Base-by-base conservation (phyloP, 2,329 filamentous ascomycete species). In the Ophioceras dolichostomum region DNA sequence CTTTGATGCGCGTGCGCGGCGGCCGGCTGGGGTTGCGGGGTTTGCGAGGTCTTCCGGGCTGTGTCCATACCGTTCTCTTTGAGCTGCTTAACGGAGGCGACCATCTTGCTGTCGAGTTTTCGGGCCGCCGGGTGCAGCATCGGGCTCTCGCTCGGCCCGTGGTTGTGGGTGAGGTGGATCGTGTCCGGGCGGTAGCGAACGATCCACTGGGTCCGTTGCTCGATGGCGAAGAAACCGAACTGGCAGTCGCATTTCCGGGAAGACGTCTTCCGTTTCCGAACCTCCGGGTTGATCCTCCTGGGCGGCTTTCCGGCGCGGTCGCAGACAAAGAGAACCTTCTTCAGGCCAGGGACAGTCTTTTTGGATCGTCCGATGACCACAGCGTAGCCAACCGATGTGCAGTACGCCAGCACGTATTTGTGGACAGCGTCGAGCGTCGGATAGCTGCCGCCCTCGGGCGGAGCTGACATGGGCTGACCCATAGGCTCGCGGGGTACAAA, bases 201-300 rank as follows among this genome's bases (percentile, higher is more conserved):
- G 0, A 73, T 74, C 76, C 76, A 80, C 46, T 79, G 73, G 1
- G 73, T 78, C 41, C 76, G 65, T 49, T 79, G 73, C 52, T 80
- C 76, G 28, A 80, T 75, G 39, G 76, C 76, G 45, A 79, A 80
- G 53, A 80, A 79, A n/a, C 76, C 76, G 52, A 80, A 80, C 21
- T 73, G 73, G 44, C 76, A 80, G 46, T 79, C 75, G 47, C 76
- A 79, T 48, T 80, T 80, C 32, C 76, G 65, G n/a, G 75, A 79
- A 8, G 76, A 78, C 1, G 76, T 80, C 50, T 76, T 76, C 17
- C 73, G 66, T 54, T 79, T 79, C 39, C 76, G 68, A 43, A 70
- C 67, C 54, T 79, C 76, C 2, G 75, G 71, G 43, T 63, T 77
- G n/a, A 76, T 73, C 5, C 72, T 67, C 38, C 63, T 71, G 3